Evolutionary conservation across 495 filamentous ascomycete species (phyloP).

Genomic region (Hypoxylon trugodes): DNA sequence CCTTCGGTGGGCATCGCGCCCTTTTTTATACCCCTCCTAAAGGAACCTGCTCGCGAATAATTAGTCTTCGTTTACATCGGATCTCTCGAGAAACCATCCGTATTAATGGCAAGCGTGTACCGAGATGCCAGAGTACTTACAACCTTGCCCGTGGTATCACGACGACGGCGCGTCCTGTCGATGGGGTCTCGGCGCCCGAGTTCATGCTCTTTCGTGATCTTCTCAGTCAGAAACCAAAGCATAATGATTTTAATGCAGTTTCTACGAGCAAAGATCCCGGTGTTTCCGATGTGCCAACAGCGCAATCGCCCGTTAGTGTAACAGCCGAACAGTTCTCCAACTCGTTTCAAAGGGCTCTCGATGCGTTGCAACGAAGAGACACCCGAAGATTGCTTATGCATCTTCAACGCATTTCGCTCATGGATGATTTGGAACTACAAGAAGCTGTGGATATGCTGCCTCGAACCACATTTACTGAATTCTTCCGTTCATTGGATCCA

Average conservation of each 20-base stretch:
- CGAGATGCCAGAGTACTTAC: background rate
- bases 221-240: background rate
- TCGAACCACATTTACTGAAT: conserved; percentile 47
- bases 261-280: background rate
- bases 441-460: conserved; percentile 34
- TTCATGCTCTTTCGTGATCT: conserved; percentile 10
- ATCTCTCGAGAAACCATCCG: background rate
- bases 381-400: conserved; percentile 27
- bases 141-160: background rate
- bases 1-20: conserved; percentile 13
- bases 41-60: conserved; percentile 30
- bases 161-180: background rate
- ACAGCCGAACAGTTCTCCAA: background rate
- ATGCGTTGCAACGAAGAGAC: conserved; percentile 32
- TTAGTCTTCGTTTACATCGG: conserved; percentile 31
- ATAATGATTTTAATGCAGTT: background rate
- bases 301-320: background rate
- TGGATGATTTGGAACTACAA: conserved; percentile 17
- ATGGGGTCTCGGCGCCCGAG: background rate
- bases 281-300: background rate
- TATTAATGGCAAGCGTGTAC: background rate
- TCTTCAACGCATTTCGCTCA: conserved; percentile 16
- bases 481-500: conserved; percentile 49
- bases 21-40: conserved; percentile 20
- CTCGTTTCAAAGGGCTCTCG: conserved; percentile 26